Percentiles rank a stretch among this genome's conserved stretches.
These are phyloP conservation scores for Penicillium sp. DNA, from an alignment of 2,329 filamentous ascomycete species.

Conservation along the genomic window DNA sequence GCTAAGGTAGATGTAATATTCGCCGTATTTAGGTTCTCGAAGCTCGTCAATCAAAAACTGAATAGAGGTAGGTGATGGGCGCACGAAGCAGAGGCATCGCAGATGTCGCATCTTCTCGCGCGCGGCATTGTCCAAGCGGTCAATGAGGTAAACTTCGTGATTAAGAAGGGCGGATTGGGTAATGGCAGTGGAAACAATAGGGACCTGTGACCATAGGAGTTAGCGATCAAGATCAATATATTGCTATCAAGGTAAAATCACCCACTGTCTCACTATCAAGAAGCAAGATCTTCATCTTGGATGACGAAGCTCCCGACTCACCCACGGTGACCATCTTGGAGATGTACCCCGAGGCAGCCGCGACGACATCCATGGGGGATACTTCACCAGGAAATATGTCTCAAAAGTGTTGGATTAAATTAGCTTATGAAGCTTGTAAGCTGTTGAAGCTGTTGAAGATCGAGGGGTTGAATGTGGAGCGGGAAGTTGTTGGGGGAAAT, in stretches of 20 bases:
- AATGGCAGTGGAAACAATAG: conserved; percentile 89
- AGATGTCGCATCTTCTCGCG: conserved; percentile 98
- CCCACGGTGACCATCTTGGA: conserved; percentile 89
- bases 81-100: conserved; percentile 86
- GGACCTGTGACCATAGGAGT: conserved; percentile 53
- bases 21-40: conserved; percentile 92
- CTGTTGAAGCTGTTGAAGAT: background rate
- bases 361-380: conserved; percentile 80
- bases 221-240: conserved; percentile 20
- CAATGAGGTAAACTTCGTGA: conserved; percentile 96
- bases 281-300: conserved; percentile 98
- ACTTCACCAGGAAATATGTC: background rate
- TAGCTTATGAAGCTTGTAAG: too few relatives aligned
- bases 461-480: conserved; percentile 8
- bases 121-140: conserved; percentile 83
- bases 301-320: conserved; percentile 63
- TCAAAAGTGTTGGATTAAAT: background rate
- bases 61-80: conserved; percentile 88
- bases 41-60: conserved; percentile 94
- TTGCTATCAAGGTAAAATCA: conserved; percentile 39
- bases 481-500: conserved; percentile 9
- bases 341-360: conserved; percentile 91
- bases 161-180: conserved; percentile 93
- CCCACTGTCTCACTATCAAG: conserved; percentile 85
- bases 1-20: conserved; percentile 96